phyloP scores from a whole-genome alignment of 73 alveolate species.

The Breviolum minutum region DNA sequence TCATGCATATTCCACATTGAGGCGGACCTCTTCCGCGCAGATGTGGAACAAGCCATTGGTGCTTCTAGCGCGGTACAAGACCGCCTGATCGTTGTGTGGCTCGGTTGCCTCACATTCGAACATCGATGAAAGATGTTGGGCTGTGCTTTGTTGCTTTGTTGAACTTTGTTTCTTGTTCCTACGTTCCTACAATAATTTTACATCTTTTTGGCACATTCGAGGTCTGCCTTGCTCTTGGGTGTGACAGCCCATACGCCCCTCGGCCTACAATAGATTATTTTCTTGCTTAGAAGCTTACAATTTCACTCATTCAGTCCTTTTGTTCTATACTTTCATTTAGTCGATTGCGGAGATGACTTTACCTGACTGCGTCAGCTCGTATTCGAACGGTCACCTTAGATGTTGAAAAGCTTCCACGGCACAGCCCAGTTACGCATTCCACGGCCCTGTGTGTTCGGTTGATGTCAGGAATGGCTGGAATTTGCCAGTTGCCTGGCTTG shows the following conservation, averaged over 20 bases:
- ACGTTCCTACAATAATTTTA: not conserved
- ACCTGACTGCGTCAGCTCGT: too few relatives aligned
- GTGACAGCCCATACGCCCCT: conserved; percentile 86
- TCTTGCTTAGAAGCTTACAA: not conserved
- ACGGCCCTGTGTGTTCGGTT: too few relatives aligned
- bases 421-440: too few relatives aligned
- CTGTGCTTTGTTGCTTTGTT: not conserved
- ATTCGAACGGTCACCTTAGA: too few relatives aligned
- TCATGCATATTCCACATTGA: not conserved
- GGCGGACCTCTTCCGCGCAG: conserved; percentile 92
- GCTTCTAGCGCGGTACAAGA: conserved; percentile 93
- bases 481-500: conserved; percentile 9
- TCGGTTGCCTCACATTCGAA: not conserved
- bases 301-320: too few relatives aligned
- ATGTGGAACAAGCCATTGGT: conserved; percentile 92
- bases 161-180: not conserved
- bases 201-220: not conserved
- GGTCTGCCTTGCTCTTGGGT: conserved; percentile 83
- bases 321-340: too few relatives aligned
- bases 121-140: not conserved
- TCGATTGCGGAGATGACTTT: too few relatives aligned
- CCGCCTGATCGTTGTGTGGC: conserved; percentile 75
- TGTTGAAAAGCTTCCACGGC: too few relatives aligned
- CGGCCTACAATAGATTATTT: not conserved
- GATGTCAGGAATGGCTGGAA: conserved; percentile 34